A percentile compares a stretch with the other conserved stretches of the same genome.
Conservation (phyloP, 2,329 filamentous ascomycete genomes). For the Monascus ruber region DNA sequence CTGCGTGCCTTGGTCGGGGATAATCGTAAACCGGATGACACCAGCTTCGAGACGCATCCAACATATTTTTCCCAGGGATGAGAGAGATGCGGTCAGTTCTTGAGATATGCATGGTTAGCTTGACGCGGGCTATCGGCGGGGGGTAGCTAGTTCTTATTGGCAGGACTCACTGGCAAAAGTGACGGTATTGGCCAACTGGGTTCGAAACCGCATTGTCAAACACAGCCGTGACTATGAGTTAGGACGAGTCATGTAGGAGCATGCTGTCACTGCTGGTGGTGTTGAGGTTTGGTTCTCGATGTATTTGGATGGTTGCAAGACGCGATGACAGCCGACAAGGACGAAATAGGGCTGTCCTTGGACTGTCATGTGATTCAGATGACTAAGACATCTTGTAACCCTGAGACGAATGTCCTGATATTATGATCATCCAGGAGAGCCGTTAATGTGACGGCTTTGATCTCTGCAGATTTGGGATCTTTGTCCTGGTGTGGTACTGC, state of each 20-base stretch:
- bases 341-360: no score
- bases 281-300: no score
- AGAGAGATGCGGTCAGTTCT: conserved; percentile 53
- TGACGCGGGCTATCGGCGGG: conserved; percentile 5
- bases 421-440: no score
- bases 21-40: conserved; percentile 84
- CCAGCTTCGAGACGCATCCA: conserved; percentile 86
- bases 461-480: no score
- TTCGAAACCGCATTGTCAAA: conserved; percentile 20
- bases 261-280: no score
- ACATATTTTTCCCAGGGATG: conserved; percentile 65
- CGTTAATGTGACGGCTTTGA: no score
- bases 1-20: conserved; percentile 87
- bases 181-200: conserved; percentile 18
- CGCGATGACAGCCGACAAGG: no score
- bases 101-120: neutral
- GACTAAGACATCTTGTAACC: no score
- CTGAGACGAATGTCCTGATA: no score
- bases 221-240: neutral
- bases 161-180: conserved; percentile 9
- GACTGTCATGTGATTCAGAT: no score
- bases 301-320: no score
- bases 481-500: no score
- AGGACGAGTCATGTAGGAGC: neutral
- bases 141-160: neutral